Evolutionary conservation across 2,329 filamentous ascomycete species (phyloP).

Genomic region (Talaromyces marneffei): DNA sequence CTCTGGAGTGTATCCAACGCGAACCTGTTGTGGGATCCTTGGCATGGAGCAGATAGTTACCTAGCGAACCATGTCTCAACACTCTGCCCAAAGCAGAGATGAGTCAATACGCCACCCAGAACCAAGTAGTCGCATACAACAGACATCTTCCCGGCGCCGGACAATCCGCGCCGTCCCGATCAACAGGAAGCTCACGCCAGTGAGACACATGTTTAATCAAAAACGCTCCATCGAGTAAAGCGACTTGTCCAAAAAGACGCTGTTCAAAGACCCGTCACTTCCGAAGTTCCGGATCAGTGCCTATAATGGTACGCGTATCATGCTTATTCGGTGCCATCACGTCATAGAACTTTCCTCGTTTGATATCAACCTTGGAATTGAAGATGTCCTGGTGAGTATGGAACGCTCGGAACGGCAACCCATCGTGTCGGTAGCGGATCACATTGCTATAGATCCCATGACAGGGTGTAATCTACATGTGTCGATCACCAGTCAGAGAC

Average conservation of each 20-base stretch:
- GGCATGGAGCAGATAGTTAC: constrained; percentile 4
- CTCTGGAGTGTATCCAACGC: neutral
- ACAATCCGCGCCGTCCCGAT: neutral
- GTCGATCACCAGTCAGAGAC: neutral
- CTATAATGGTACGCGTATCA: neutral
- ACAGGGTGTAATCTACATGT: constrained; percentile 5
- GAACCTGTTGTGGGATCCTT: constrained; percentile 5
- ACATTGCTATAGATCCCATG: constrained; percentile 2
- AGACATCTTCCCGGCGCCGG: neutral
- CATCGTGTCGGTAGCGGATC: neutral
- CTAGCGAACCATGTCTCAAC: constrained; percentile 6
- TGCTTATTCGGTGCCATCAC: neutral
- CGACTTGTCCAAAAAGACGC: constrained; percentile 5
- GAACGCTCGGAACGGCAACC: neutral
- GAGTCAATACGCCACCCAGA: constrained; percentile 7
- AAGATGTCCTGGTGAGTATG: neutral
- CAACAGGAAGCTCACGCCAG: constrained; percentile 1
- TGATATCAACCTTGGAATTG: neutral
- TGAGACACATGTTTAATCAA: neutral
- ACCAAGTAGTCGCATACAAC: neutral
- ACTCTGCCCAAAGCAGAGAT: constrained; percentile 8
- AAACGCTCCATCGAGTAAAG: neutral
- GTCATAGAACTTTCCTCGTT: neutral
- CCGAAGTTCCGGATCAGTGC: neutral
- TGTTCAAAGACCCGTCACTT: constrained; percentile 6